Conservation (phyloP, 208 protist genomes). For the Herpetomonas samuelpessoai region DNA sequence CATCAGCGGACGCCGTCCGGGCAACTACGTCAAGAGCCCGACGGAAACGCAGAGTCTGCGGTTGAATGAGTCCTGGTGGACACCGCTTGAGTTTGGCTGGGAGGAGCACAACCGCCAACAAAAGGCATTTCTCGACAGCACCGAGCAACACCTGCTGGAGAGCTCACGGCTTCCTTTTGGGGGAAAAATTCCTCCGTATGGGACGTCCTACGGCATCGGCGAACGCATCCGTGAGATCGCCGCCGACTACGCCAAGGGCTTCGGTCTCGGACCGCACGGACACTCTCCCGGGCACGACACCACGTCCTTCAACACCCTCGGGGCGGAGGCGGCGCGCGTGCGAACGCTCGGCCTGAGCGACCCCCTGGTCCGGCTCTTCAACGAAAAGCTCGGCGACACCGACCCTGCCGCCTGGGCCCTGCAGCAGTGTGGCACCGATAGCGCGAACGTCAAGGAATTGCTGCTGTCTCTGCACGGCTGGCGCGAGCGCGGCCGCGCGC, state of each 20-base stretch:
- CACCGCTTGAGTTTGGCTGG: constrained; percentile 75
- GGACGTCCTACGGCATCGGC: constrained; percentile 81
- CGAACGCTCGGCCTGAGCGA: constrained; percentile 50
- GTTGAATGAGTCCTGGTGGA: constrained; percentile 87
- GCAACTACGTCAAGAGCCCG: constrained; percentile 84
- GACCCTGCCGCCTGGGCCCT: constrained; percentile 68
- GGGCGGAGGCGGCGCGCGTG: constrained; percentile 47
- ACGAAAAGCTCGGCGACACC: constrained; percentile 65
- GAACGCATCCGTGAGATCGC: constrained; percentile 82
- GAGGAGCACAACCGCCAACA: constrained; percentile 77
- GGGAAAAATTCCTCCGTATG: constrained; percentile 75
- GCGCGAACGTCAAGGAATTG: constrained; percentile 54
- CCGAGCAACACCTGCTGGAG: constrained; percentile 72
- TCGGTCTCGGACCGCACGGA: constrained; percentile 80
- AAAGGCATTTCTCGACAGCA: constrained; percentile 53
- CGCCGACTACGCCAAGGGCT: constrained; percentile 77
- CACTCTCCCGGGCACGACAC: constrained; percentile 72
- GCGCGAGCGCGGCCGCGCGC: constrained; percentile 64
- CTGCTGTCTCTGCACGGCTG: constrained; percentile 83
- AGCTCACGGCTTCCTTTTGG: constrained; percentile 63
- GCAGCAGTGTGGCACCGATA: constrained; percentile 45
- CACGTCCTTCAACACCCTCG: constrained; percentile 58
- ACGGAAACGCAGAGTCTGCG: constrained; percentile 57
- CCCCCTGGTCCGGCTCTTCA: constrained; percentile 76
- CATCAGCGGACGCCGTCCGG: constrained; percentile 82